Base-by-base conservation (phyloP, 768 basidiomycete genomes). In the Suillus subaureus region DNA sequence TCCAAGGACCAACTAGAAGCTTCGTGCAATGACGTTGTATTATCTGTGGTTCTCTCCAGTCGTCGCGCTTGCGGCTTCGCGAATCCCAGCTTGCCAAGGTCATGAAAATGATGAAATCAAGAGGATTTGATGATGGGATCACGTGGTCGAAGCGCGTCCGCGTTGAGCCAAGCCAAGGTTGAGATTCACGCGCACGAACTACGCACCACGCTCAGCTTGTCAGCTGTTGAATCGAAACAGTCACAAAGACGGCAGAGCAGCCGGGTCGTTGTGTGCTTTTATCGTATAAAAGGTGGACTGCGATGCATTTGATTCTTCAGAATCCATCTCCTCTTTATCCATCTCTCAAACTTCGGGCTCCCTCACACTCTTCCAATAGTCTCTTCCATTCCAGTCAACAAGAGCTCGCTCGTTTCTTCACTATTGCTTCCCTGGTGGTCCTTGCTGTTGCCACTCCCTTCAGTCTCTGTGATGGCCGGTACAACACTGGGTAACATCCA, bases 401-500 rank as follows among this genome's bases (percentile, higher is more conserved):
- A 23, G 11, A 49, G 47, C 31, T 47, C 57, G 23, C 43, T 40
- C 33, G 64, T 12, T 65, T 8, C 61, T 75, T 23, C 62, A 42
- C 63, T 65, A 43, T 67, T 56, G 63, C 72, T 52, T 62, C 66
- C 15, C 67, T 77, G 43, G 67, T 67, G 66, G 66, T 64, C 8
- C 55, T 70, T 0, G 72, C 56, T 40, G 61, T 56, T 12, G 15
- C 69, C 66, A 69, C 74, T 1, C 75, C 74, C 4, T 71, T 75
- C 57, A 5, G 57, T 4, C 64, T 63, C 1, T 71, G 74, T 57
- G 75, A 74, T 51, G 72, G 72, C 37, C 64, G 66, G 37, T 75
- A 75, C 52, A 65, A 67, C 65, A 62, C 66, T 16, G 75, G 69
- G 33, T 7, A 23, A 55, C 33, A 43, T 63, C 26, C 56, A 70